Evolutionary conservation across 2,329 filamentous ascomycete genomes (phyloP).

Genomic region (Neofusicoccum ribis): DNA sequence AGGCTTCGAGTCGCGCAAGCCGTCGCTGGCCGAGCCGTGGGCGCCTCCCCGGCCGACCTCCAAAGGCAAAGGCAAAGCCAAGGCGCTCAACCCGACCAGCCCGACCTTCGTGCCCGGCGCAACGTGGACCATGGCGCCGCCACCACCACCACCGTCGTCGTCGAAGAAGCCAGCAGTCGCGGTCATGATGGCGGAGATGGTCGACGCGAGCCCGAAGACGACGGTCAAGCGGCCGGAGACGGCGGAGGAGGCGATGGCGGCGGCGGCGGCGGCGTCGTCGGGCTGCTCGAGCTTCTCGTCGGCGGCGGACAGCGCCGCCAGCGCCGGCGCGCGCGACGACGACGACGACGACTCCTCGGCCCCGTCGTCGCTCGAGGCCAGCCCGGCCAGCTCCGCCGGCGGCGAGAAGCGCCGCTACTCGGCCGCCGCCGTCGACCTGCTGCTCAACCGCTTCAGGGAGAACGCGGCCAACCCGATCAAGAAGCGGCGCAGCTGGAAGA

Average conservation of each 20-base stretch:
- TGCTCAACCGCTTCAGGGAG: constrained; percentile 11
- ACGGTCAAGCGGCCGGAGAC: background rate
- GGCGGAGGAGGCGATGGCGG: background rate
- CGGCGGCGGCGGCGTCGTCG: background rate
- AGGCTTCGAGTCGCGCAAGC: background rate
- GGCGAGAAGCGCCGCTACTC: constrained; percentile 7
- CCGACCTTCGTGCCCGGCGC: constrained; percentile 8
- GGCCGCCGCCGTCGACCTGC: constrained; percentile 2
- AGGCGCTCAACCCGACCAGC: background rate
- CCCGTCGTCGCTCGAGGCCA: background rate
- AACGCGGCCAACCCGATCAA: constrained; percentile 13
- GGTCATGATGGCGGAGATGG: background rate
- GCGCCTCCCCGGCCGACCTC: too few relatives aligned
- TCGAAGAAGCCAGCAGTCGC: background rate
- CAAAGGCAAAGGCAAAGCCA: background rate
- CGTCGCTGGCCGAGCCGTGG: background rate
- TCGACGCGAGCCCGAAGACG: too few relatives aligned
- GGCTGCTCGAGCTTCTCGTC: background rate
- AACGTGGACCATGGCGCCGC: background rate
- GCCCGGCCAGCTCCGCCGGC: background rate
- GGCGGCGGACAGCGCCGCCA: too few relatives aligned
- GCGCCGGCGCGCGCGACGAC: too few relatives aligned
- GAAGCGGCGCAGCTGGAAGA: constrained; percentile 9
- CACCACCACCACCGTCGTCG: too few relatives aligned
- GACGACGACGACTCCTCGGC: background rate